Evolutionary conservation across 257 asterid genomes (phyloP).

Genomic region (Pogostemon cablin): DNA sequence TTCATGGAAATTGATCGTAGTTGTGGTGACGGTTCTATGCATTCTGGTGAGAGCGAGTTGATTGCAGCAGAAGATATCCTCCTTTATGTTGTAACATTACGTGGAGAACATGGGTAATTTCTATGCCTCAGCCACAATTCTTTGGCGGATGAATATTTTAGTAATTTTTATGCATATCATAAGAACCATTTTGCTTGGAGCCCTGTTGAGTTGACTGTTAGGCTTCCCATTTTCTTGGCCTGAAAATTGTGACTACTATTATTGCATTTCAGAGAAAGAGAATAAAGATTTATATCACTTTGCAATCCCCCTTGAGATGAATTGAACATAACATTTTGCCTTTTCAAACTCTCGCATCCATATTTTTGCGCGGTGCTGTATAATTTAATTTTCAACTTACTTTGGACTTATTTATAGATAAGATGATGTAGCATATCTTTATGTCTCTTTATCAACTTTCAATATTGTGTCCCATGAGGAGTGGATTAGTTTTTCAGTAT

Average conservation of each 20-base stretch:
- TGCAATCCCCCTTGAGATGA: neutral
- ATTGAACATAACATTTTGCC: neutral
- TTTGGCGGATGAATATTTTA: too few species aligned
- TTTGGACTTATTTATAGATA: conserved; percentile 4
- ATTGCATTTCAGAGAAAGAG: neutral
- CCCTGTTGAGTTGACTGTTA: neutral
- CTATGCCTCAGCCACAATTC: too few species aligned
- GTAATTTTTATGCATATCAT: neutral
- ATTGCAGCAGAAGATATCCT: too few species aligned
- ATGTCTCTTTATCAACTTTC: neutral
- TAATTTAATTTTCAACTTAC: conserved; percentile 6
- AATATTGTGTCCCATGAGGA: neutral
- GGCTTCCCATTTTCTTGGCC: neutral
- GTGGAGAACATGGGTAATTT: too few species aligned
- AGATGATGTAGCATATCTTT: conserved; percentile 12
- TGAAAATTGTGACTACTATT: neutral
- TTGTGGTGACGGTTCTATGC: too few species aligned
- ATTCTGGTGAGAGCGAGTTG: too few species aligned
- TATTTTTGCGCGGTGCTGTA: conserved; percentile 12
- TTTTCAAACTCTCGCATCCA: conserved; percentile 12
- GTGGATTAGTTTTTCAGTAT: conserved; percentile 5
- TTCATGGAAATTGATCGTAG: too few species aligned
- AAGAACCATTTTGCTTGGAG: neutral
- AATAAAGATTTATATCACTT: neutral
- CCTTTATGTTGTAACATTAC: too few species aligned